A percentile compares a stretch with the other conserved stretches of the same genome.
Conservation (phyloP, 768 basidiomycete genomes). For the Thelephora ganbajun region DNA sequence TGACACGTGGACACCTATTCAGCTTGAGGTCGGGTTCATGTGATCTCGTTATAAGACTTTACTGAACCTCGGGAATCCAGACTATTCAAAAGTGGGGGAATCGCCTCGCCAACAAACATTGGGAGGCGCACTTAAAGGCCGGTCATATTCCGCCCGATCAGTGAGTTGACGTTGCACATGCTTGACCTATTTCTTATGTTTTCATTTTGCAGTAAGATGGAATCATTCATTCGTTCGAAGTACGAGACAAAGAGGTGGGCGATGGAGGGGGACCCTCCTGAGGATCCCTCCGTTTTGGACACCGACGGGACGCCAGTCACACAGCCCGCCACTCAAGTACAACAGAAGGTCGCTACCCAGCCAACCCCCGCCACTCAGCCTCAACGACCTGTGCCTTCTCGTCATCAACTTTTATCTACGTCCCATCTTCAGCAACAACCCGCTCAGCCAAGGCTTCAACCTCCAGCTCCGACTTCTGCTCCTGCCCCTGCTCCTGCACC, state of each 20-base stretch:
- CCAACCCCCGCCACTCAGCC: constrained; percentile 4
- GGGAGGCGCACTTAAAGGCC: constrained; percentile 89
- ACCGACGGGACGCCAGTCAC: constrained; percentile 17
- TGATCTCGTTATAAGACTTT: constrained; percentile 1
- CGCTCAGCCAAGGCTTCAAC: constrained; percentile 7
- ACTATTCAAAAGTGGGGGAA: constrained; percentile 94
- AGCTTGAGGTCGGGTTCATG: constrained; percentile 61
- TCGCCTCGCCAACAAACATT: constrained; percentile 81
- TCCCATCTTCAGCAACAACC: constrained; percentile 2
- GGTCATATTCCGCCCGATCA: constrained; percentile 93
- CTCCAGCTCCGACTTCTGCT: constrained; percentile 10
- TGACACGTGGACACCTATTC: constrained; percentile 94
- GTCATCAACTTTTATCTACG: not conserved
- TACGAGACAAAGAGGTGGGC: constrained; percentile 94
- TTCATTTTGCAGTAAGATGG: constrained; percentile 69
- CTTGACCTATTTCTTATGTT: not conserved
- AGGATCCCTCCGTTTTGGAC: constrained; percentile 71
- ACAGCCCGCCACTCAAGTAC: constrained; percentile 9
- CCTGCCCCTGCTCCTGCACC: constrained; percentile 14
- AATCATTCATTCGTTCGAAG: constrained; percentile 92
- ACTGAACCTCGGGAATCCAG: constrained; percentile 19
- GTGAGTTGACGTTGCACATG: constrained; percentile 34
- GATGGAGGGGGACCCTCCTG: constrained; percentile 72
- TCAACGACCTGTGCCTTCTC: constrained; percentile 5
- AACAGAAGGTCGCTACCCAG: constrained; percentile 8